phyloP scores from a whole-genome alignment of 106 monocot species.

The Phalaenopsis equestris region DNA sequence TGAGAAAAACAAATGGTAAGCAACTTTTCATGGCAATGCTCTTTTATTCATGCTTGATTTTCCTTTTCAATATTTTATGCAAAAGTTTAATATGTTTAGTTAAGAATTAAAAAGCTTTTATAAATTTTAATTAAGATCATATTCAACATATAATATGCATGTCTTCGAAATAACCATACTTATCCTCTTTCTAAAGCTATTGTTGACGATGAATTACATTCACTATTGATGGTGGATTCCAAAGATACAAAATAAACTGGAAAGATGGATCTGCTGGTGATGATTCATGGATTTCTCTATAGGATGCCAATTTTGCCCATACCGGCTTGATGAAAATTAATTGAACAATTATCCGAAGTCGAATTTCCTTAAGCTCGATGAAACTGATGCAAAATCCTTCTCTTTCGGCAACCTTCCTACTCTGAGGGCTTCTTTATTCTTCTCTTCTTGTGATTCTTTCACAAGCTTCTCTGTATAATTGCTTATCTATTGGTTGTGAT shows the following conservation, averaged over 20 bases:
- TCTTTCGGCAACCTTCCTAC: neutral
- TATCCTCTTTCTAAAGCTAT: neutral
- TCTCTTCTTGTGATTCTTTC: neutral
- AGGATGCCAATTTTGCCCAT: neutral
- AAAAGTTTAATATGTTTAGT: neutral
- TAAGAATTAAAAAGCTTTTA: neutral
- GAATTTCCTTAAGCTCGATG: neutral
- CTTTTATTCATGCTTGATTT: neutral
- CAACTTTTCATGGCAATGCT: constrained; percentile 6
- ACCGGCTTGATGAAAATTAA: neutral
- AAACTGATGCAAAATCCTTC: no score
- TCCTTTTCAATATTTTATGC: neutral
- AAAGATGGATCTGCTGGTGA: neutral
- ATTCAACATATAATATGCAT: neutral
- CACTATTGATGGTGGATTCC: neutral
- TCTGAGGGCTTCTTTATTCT: neutral
- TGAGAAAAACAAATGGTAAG: constrained; percentile 80
- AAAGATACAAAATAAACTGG: neutral
- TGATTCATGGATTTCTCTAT: neutral
- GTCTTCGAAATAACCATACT: neutral
- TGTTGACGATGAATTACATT: neutral
- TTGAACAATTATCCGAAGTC: neutral
- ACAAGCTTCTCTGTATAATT: neutral
- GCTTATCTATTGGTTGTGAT: neutral
- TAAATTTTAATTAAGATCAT: neutral